Percentiles rank a stretch among this genome's conserved stretches.
Evolutionary conservation across 2,329 filamentous ascomycete species (phyloP).

Genomic region (Ceratocystiopsis brevicomis): DNA sequence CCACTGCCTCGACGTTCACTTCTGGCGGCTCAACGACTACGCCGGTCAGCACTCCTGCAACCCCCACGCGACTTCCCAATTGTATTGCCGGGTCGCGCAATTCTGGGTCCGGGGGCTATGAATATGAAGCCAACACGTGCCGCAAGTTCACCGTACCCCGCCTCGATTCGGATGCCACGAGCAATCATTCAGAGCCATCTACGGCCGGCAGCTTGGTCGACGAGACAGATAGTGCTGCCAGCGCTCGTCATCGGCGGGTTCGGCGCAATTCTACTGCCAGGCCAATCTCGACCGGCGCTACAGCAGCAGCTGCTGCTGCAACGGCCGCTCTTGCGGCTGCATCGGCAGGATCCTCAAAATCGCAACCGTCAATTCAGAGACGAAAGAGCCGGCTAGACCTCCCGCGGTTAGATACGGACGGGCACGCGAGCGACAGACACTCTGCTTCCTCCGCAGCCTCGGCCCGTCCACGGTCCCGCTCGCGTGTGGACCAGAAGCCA

Average conservation of each 20-base stretch:
- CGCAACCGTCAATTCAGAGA: slow-evolving; percentile 8
- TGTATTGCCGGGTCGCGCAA: no score
- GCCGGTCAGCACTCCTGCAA: no score
- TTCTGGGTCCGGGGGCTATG: neutral
- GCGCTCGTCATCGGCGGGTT: neutral
- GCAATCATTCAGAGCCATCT: neutral
- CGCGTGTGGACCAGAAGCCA: no score
- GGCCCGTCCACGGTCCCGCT: no score
- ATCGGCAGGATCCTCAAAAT: neutral
- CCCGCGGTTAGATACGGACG: slow-evolving; percentile 25
- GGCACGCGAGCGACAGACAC: no score
- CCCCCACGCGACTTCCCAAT: no score
- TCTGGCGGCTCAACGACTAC: no score
- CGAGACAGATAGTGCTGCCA: neutral
- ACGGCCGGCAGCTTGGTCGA: neutral
- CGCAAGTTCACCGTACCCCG: slow-evolving; percentile 18
- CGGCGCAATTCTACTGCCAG: no score
- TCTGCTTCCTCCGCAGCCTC: no score
- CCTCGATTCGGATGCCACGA: slow-evolving; percentile 10
- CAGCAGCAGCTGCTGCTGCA: slow-evolving; percentile 1
- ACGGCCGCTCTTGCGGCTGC: neutral
- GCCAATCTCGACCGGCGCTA: neutral
- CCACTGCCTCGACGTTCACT: neutral
- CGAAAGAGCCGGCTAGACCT: slow-evolving; percentile 22
- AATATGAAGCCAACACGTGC: slow-evolving; percentile 24